A percentile compares a stretch with the other conserved stretches of the same genome.
Conservation (phyloP, 2,329 filamentous ascomycete genomes). For the Alternaria angustiovoidea region DNA sequence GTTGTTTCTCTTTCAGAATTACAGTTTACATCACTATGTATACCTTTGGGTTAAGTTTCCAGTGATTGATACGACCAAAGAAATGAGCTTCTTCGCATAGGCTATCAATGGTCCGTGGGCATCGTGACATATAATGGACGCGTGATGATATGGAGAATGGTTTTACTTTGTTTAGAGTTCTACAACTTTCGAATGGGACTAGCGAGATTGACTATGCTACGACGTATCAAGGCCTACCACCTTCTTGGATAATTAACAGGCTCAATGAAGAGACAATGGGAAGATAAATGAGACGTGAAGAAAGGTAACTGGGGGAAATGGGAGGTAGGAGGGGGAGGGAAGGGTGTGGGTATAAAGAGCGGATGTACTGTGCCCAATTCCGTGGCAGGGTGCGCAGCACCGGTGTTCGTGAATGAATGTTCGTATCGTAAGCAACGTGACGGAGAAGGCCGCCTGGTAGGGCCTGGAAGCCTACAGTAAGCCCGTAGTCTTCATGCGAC, state of each 20-base stretch:
- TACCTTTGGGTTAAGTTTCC: neutral
- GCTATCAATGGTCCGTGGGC: neutral
- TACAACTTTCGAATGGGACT: neutral
- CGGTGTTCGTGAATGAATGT: constrained; percentile 13
- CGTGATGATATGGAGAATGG: neutral
- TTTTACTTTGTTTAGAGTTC: constrained; percentile 1
- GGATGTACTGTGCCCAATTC: constrained; percentile 16
- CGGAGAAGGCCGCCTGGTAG: neutral
- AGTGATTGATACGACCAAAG: neutral
- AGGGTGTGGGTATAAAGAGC: constrained; percentile 13
- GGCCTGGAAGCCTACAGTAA: neutral
- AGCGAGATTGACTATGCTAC: neutral
- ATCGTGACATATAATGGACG: neutral
- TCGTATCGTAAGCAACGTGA: constrained; percentile 20
- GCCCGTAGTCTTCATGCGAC: constrained; percentile 1
- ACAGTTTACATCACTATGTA: neutral
- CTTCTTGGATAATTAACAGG: constrained; percentile 2
- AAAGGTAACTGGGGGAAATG: neutral
- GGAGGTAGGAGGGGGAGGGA: neutral
- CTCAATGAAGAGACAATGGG: neutral
- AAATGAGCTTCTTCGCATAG: neutral
- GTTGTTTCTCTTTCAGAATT: too few relatives aligned
- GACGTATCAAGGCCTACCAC: neutral
- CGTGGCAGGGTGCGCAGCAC: constrained; percentile 16
- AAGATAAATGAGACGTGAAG: constrained; percentile 9